Percentiles rank a stretch among this genome's conserved stretches.
Conservation (phyloP, 1,139 yeast genomes). For the Yamadazyma siamensis region DNA sequence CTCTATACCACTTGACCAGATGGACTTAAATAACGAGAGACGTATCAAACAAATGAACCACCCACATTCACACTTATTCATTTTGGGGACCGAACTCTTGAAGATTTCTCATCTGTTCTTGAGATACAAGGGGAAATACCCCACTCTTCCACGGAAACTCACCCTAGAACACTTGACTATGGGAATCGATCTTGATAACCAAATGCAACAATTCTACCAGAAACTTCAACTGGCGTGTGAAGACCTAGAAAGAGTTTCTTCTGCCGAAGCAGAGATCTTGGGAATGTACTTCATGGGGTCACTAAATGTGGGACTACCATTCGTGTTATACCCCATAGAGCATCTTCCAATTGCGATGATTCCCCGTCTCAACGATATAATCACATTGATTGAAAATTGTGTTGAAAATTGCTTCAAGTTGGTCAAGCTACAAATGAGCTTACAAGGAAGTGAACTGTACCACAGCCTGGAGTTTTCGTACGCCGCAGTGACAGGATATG, state of each 20-base stretch:
- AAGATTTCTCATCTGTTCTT: slow-evolving; percentile 7
- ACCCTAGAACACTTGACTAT: slow-evolving; percentile 5
- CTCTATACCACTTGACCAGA: slow-evolving; percentile 9
- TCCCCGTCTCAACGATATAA: slow-evolving; percentile 1
- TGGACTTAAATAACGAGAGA: slow-evolving; percentile 6
- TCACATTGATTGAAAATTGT: slow-evolving; percentile 3
- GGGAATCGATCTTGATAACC: slow-evolving; percentile 4
- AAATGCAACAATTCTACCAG: slow-evolving; percentile 4
- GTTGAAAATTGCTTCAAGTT: slow-evolving; percentile 1
- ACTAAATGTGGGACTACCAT: slow-evolving; percentile 4
- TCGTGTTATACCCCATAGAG: slow-evolving; percentile 6
- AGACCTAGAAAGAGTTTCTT: neutral
- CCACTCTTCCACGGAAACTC: slow-evolving; percentile 3
- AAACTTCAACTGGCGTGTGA: slow-evolving; percentile 2
- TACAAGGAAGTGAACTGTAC: slow-evolving; percentile 1
- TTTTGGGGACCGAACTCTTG: slow-evolving; percentile 7
- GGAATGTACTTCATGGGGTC: slow-evolving; percentile 3
- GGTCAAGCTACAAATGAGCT: slow-evolving; percentile 1
- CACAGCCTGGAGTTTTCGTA: slow-evolving; percentile 1
- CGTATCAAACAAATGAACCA: slow-evolving; percentile 4
- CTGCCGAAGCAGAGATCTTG: slow-evolving; percentile 8
- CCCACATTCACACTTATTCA: neutral
- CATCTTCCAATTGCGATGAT: neutral
- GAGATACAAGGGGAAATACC: slow-evolving; percentile 4
- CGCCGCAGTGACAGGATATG: slow-evolving; percentile 3